These are phyloP conservation scores for Trichophyton mentagrophytes DNA, from an alignment of 2,329 filamentous ascomycete genomes.

Conservation along the genomic window DNA sequence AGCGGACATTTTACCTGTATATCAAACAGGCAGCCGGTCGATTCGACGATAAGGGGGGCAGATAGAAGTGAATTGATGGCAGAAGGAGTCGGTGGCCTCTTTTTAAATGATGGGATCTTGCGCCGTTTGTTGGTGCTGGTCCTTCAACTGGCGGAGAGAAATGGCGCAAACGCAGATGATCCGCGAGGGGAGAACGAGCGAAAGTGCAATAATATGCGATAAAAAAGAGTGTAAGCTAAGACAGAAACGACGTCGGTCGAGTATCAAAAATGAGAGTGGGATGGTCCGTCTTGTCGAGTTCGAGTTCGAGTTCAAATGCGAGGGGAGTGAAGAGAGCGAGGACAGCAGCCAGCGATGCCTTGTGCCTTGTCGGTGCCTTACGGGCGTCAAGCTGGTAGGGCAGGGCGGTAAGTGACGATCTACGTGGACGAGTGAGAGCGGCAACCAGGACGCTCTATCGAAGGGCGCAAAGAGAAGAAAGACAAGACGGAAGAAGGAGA, in stretches of 20 bases:
- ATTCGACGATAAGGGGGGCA: background rate
- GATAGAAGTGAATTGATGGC: background rate
- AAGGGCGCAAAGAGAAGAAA: slow-evolving; percentile 6
- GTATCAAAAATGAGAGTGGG: background rate
- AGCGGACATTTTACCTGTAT: slow-evolving; percentile 22
- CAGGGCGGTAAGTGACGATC: background rate
- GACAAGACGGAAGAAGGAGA: slow-evolving; percentile 10
- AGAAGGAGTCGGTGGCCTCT: background rate
- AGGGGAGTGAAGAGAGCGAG: background rate
- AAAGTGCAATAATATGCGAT: background rate
- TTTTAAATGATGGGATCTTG: background rate
- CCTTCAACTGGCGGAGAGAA: slow-evolving; percentile 3
- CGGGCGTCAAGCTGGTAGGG: slow-evolving; percentile 1
- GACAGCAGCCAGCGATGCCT: slow-evolving; percentile 1
- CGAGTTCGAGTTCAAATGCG: background rate
- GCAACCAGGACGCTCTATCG: slow-evolving; percentile 27
- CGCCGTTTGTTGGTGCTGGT: background rate
- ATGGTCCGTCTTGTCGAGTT: background rate
- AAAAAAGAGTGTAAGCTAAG: background rate
- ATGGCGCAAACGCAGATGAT: background rate
- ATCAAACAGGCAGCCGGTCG: background rate
- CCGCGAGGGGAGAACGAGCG: background rate
- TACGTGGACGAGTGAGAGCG: slow-evolving; percentile 21
- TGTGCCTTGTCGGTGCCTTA: slow-evolving; percentile 1
- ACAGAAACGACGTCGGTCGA: no score